Evolutionary conservation across 2,329 filamentous ascomycete species (phyloP).

Genomic region (Colletotrichum melonis): DNA sequence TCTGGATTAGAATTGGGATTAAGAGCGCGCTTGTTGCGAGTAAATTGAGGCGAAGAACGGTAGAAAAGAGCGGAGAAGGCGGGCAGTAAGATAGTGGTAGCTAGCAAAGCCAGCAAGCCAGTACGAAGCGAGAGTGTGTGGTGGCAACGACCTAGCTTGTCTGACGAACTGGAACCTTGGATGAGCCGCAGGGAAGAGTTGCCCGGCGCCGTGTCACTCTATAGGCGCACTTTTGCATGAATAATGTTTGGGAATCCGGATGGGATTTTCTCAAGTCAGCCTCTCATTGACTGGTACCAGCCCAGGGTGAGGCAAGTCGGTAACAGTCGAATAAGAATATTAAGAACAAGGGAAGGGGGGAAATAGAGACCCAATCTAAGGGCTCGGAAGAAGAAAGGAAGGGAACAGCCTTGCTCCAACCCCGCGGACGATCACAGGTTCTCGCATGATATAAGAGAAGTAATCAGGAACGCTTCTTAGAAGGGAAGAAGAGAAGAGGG

Average conservation of each 20-base stretch:
- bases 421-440: constrained; percentile 25
- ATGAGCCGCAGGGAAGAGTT: not conserved
- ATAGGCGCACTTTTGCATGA: constrained; percentile 12
- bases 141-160: not conserved
- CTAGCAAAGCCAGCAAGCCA: not conserved
- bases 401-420: constrained; percentile 18
- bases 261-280: not conserved
- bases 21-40: constrained; percentile 20
- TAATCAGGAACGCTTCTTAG: not conserved
- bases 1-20: constrained; percentile 2
- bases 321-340: not conserved
- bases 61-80: constrained; percentile 16
- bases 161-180: not conserved
- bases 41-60: constrained; percentile 12
- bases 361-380: not conserved
- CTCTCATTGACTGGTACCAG: constrained; percentile 13
- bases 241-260: constrained; percentile 14
- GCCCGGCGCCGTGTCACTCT: not conserved
- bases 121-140: not conserved
- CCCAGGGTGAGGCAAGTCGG: constrained; percentile 11
- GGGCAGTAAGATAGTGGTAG: not conserved
- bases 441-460: constrained; percentile 19
- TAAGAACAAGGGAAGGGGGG: constrained; percentile 10
- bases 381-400: not conserved
- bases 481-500: not conserved